Percentiles rank a stretch among this genome's conserved stretches.
Conservation (phyloP, 2,329 filamentous ascomycete genomes). For the Amylocarpus encephaloides region DNA sequence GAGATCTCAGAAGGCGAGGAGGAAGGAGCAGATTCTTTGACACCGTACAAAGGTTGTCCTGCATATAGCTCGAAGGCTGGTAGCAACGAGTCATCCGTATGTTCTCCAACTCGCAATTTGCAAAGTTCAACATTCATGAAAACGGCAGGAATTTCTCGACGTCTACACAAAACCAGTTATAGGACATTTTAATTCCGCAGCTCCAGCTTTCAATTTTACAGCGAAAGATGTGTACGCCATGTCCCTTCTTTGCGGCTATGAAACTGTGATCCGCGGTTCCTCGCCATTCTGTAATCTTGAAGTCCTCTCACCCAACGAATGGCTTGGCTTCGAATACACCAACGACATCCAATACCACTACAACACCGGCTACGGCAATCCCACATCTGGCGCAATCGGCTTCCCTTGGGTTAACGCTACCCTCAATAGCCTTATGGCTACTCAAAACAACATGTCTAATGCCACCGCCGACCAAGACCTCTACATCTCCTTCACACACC, state of each 20-base stretch:
- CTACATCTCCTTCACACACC: conserved; percentile 49
- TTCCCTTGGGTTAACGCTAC: conserved; percentile 49
- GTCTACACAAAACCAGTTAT: conserved; percentile 44
- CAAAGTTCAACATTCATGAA: background rate
- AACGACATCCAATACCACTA: conserved; percentile 45
- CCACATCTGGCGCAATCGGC: conserved; percentile 40
- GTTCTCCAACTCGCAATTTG: background rate
- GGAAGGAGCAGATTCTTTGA: conserved; percentile 46
- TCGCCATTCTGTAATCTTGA: conserved; percentile 41
- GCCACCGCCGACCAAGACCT: conserved; percentile 39
- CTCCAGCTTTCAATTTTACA: conserved; percentile 47
- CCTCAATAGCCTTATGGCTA: conserved; percentile 33
- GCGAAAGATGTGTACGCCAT: conserved; percentile 43
- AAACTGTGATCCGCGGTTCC: conserved; percentile 42
- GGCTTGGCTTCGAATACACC: conserved; percentile 44
- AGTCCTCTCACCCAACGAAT: conserved; percentile 40
- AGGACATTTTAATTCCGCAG: conserved; percentile 39
- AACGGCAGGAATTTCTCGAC: conserved; percentile 33
- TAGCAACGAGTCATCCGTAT: conserved; percentile 38
- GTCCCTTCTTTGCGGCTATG: conserved; percentile 45
- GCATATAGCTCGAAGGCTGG: conserved; percentile 44
- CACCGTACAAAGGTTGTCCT: conserved; percentile 47
- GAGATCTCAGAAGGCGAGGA: conserved; percentile 41
- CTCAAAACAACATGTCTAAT: conserved; percentile 29
- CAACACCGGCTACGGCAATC: conserved; percentile 47